Evolutionary conservation across 768 basidiomycete species (phyloP).

Genomic region (Leccinellum luteum): DNA sequence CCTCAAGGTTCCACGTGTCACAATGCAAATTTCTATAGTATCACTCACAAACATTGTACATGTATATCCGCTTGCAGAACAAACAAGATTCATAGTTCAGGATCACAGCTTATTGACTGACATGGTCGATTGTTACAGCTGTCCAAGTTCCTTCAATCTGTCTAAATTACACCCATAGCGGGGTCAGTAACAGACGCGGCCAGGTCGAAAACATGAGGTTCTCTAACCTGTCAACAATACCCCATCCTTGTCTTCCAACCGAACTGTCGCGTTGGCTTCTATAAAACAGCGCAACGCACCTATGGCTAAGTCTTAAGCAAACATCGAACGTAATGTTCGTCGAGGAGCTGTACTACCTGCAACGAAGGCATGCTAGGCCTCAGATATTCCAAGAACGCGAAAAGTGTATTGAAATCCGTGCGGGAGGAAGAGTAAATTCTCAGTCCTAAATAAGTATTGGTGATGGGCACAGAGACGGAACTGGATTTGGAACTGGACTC

Average conservation of each 20-base stretch:
- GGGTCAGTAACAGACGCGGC: too few relatives aligned
- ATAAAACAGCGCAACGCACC: slow-evolving; percentile 10
- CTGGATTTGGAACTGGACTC: neutral
- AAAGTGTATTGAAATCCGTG: slow-evolving; percentile 3
- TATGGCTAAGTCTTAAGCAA: slow-evolving; percentile 13
- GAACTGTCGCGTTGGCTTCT: slow-evolving; percentile 3
- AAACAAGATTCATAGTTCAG: too few relatives aligned
- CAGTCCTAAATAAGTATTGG: neutral
- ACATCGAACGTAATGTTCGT: slow-evolving; percentile 13
- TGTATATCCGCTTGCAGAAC: too few relatives aligned
- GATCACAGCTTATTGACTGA: too few relatives aligned
- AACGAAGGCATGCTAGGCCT: slow-evolving; percentile 15
- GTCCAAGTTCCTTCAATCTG: too few relatives aligned
- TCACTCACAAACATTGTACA: too few relatives aligned
- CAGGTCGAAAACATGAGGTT: neutral
- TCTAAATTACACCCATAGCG: too few relatives aligned
- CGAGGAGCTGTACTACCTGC: slow-evolving; percentile 20
- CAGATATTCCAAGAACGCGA: slow-evolving; percentile 13
- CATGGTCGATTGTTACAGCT: too few relatives aligned
- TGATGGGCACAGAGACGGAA: neutral
- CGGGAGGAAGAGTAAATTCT: neutral
- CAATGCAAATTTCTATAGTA: too few relatives aligned
- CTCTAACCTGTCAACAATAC: slow-evolving; percentile 20
- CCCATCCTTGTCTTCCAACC: slow-evolving; percentile 24
- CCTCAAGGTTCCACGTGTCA: too few relatives aligned